Conservation (phyloP, 208 protist genomes). For the Trypanosoma grayi region DNA sequence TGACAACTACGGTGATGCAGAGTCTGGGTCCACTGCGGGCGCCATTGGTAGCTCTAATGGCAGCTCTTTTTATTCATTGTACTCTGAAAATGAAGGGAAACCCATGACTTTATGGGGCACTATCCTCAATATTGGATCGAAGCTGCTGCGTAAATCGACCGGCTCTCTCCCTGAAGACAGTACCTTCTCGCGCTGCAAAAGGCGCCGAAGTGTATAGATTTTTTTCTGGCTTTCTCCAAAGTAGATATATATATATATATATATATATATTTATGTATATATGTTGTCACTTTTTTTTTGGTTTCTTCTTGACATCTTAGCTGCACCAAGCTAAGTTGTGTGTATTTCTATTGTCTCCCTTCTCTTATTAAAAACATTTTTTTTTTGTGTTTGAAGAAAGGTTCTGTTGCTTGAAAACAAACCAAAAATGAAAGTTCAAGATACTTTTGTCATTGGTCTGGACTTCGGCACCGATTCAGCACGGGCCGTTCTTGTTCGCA, state of each 20-base stretch:
- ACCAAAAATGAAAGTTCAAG: constrained; percentile 4
- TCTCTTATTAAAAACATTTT: background rate
- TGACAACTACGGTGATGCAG: background rate
- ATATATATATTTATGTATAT: background rate
- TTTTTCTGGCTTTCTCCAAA: background rate
- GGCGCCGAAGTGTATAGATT: constrained; percentile 33
- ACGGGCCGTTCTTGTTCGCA: constrained; percentile 42
- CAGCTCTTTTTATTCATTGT: constrained; percentile 8
- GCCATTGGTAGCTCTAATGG: background rate
- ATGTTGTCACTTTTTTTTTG: constrained; percentile 3
- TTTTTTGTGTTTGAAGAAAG: background rate
- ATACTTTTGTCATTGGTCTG: constrained; percentile 43
- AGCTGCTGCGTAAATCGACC: constrained; percentile 18
- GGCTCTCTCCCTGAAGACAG: background rate
- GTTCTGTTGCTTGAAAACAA: no score
- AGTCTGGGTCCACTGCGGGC: background rate
- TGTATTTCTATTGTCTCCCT: background rate
- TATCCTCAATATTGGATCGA: constrained; percentile 23
- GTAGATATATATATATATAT: background rate
- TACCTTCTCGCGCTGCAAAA: constrained; percentile 16
- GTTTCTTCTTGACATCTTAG: background rate
- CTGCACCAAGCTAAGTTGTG: background rate
- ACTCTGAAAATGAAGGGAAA: constrained; percentile 2
- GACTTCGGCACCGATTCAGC: constrained; percentile 59
- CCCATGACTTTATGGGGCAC: constrained; percentile 10